phyloP scores from a whole-genome alignment of 2,329 filamentous ascomycete species.

The Dactylellina leptospora region DNA sequence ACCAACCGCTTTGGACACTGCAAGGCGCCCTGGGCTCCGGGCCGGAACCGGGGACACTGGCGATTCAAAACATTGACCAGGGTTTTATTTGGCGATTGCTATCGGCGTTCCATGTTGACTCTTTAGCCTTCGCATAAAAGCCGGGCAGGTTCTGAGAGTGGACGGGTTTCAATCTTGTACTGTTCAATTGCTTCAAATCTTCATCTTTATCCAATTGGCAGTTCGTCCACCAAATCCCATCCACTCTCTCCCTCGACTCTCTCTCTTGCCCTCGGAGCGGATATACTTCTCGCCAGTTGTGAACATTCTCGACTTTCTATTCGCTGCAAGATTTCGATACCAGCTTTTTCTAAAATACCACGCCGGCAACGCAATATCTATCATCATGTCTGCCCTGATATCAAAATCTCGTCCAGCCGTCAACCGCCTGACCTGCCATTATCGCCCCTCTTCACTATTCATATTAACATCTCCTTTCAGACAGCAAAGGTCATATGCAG shows the following conservation, averaged over 20 bases:
- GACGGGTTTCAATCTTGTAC: conserved; percentile 13
- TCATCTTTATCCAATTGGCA: background rate
- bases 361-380: conserved; percentile 32
- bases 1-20: background rate
- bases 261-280: background rate
- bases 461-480: background rate
- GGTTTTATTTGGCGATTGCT: too few relatives aligned
- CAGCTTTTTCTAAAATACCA: conserved; percentile 31
- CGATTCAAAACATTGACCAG: conserved; percentile 13
- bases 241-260: background rate
- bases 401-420: conserved; percentile 27
- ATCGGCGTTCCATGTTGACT: too few relatives aligned
- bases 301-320: background rate
- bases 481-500: conserved; percentile 55
- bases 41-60: conserved; percentile 29
- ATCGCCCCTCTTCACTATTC: background rate
- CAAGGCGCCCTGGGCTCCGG: conserved; percentile 16
- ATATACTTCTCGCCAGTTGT: background rate
- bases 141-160: background rate
- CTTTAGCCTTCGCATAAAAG: too few relatives aligned
- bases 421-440: background rate
- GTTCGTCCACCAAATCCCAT: background rate
- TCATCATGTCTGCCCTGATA: conserved; percentile 26
- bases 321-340: background rate
- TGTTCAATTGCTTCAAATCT: conserved; percentile 6